Conservation (phyloP, 2,329 filamentous ascomycete genomes). For the Neophaeococcomyces mojaviensis region DNA sequence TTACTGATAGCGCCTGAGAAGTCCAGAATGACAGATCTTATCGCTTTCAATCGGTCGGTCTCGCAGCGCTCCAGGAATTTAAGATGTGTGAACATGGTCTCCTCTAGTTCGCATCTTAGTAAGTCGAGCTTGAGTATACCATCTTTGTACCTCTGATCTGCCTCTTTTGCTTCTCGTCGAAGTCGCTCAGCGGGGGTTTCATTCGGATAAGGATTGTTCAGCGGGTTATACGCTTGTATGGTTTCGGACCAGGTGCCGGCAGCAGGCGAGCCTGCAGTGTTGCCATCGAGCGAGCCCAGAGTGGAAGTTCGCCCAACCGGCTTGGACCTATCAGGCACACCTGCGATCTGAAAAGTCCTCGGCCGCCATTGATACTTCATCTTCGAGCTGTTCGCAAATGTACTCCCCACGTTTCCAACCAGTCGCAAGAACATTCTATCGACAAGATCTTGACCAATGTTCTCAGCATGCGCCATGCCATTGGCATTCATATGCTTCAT, state of each 20-base stretch:
- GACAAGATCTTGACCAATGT: conserved; percentile 89
- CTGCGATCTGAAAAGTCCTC: conserved; percentile 80
- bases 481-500: conserved; percentile 78
- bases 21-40: conserved; percentile 95
- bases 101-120: conserved; percentile 87
- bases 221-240: conserved; percentile 82
- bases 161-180: conserved; percentile 78
- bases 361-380: conserved; percentile 97
- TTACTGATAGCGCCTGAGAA: conserved; percentile 97
- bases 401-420: conserved; percentile 88
- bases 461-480: conserved; percentile 83
- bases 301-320: conserved; percentile 67
- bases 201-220: conserved; percentile 85
- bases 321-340: conserved; percentile 80
- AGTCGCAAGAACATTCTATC: conserved; percentile 78
- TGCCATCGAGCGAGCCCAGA: conserved; percentile 46
- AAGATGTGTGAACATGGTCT: conserved; percentile 85
- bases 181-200: conserved; percentile 83
- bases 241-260: conserved; percentile 82
- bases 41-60: conserved; percentile 88
- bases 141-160: conserved; percentile 88
- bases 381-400: conserved; percentile 93
- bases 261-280: conserved; percentile 65
- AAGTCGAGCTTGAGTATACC: conserved; percentile 80
- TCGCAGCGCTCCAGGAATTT: conserved; percentile 97